These are phyloP conservation scores for Wallacemonas sp. DNA, from an alignment of 208 protist species.

Conservation along the genomic window DNA sequence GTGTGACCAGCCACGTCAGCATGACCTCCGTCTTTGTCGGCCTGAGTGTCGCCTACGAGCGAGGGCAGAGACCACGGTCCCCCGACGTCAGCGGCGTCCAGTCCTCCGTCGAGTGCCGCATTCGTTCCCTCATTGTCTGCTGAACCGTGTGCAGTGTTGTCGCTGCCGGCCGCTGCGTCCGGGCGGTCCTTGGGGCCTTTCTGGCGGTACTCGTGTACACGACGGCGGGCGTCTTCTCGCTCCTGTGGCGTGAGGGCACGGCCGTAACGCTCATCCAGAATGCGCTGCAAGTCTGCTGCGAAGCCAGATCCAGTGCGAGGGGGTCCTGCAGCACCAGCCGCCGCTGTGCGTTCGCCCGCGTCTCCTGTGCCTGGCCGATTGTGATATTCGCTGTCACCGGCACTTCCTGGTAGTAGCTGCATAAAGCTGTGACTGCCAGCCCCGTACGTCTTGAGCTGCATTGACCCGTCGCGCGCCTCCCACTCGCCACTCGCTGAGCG, in stretches of 20 bases:
- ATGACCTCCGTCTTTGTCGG: too few species aligned
- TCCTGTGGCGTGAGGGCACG: slow-evolving; percentile 34
- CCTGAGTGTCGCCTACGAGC: background rate
- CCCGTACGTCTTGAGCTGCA: slow-evolving; percentile 14
- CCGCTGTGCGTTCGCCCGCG: background rate
- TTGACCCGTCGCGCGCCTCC: slow-evolving; percentile 3
- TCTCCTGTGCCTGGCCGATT: background rate
- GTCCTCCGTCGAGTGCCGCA: too few species aligned
- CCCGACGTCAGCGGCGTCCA: too few species aligned
- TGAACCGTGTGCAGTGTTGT: too few species aligned
- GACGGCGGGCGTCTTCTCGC: slow-evolving; percentile 24
- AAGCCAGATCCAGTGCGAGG: too few species aligned
- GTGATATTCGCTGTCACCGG: background rate
- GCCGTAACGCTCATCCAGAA: slow-evolving; percentile 43
- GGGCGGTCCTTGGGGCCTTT: slow-evolving; percentile 12
- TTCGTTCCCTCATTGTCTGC: too few species aligned
- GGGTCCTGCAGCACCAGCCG: background rate
- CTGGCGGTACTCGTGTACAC: slow-evolving; percentile 29
- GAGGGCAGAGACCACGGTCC: too few species aligned
- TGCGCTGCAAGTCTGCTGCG: slow-evolving; percentile 15
- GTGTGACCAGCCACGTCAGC: background rate
- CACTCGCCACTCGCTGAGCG: background rate
- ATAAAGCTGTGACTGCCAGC: background rate
- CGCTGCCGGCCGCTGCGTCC: too few species aligned
- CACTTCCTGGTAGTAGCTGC: background rate